Conservation (phyloP, 371 early-diverging fungal genomes). For the Saksenaea oblongispora region DNA sequence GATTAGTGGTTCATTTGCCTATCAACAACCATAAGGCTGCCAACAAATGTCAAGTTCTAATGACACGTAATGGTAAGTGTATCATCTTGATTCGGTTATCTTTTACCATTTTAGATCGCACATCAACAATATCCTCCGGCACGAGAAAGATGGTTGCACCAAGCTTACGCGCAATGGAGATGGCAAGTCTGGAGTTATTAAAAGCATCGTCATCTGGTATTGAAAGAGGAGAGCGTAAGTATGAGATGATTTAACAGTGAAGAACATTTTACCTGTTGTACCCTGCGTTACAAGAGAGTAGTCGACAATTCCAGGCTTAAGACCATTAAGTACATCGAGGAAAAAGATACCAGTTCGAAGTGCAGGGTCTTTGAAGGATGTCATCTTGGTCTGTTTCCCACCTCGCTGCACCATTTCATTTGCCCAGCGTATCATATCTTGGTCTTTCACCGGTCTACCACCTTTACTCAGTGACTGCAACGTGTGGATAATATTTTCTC, state of each 20-base stretch:
- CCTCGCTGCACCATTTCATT: constrained; percentile 72
- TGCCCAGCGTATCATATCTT: constrained; percentile 90
- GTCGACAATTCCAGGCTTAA: constrained; percentile 86
- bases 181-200: constrained; percentile 90
- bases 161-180: constrained; percentile 93
- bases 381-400: constrained; percentile 64
- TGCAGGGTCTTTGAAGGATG: constrained; percentile 78
- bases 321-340: constrained; percentile 83
- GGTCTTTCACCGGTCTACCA: constrained; percentile 82
- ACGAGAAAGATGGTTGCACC: constrained; percentile 95
- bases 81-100: not conserved
- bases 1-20: constrained; percentile 16
- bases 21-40: constrained; percentile 83
- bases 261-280: constrained; percentile 22
- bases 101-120: constrained; percentile 81
- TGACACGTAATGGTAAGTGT: not conserved
- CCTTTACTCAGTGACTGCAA: constrained; percentile 74
- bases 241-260: not conserved
- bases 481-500: constrained; percentile 89
- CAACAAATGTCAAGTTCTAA: constrained; percentile 88
- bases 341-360: constrained; percentile 78
- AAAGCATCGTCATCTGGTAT: constrained; percentile 76
- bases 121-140: constrained; percentile 95
- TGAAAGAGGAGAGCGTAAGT: not conserved
- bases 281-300: constrained; percentile 80